Evolutionary conservation across 352 stramenopile genomes (phyloP), one percentile per base, ranked within the genome.

Genomic region (Proteromonas lacertae): DNA sequence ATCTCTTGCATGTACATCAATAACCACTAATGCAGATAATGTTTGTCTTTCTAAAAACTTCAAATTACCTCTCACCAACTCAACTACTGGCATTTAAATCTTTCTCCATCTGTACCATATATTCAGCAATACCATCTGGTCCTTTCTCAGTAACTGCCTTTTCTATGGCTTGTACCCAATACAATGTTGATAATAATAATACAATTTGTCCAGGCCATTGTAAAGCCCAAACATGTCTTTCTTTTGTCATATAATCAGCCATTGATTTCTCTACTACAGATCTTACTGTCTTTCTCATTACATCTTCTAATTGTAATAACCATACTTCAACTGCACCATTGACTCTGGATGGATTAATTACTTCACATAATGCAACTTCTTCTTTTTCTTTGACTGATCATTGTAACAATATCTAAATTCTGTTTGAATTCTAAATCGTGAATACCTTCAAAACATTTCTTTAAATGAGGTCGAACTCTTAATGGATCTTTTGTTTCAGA

Each of bases 1-100:
- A 43, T 88, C 71, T 9, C 73, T 63, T 29, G 84, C 86, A 59
- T 91, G 75, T 4, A 90, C 74, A 42, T 91, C 74, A 64, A 91
- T 82, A 7, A 91, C 73, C 0, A 90, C 68, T 17, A 91, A 55
- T 2, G 75, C 67, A 18, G 68, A 67, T 2, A 90, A 50, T 0
- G 73, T 75, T 33, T 74, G 81, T 0, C 73, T 59, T 41, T 87
- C 71, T 12, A 76, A 44, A 41, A 88, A 88, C n/a, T 67, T 58
- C 4, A 91, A 56, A 44, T 90, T 66, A 16, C 66, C 69, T 8
- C 75, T 66, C 14, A 90, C 74, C 16, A 87, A 55, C 36, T 83
- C 60, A 4, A 90, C 74, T 0, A 69, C 88, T 26, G 62, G 56
- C 13, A 77, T 59, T 10, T 86, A 49, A 25, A 86, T 69, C 19